Evolutionary conservation across 257 asterid species (phyloP).

Genomic region (Scutellaria baicalensis): DNA sequence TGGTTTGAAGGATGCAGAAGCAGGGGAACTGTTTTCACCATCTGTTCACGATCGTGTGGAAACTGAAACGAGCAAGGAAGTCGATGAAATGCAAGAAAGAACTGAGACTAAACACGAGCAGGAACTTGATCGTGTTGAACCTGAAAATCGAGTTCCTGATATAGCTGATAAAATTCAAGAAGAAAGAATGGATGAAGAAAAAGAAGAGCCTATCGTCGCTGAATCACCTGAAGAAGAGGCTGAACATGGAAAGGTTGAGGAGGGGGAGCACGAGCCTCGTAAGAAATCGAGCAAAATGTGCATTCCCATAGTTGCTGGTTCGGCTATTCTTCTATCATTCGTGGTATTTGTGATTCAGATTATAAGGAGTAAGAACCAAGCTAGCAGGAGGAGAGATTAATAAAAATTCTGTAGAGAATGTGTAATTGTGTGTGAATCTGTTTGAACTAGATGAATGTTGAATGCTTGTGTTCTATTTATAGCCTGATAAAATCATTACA

Average conservation of each 20-base stretch:
- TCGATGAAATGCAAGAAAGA: neutral
- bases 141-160: neutral
- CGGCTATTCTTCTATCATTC: constrained; percentile 62
- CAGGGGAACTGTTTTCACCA: neutral
- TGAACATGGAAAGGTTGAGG: constrained; percentile 1
- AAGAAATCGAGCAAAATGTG: constrained; percentile 35
- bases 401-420: neutral
- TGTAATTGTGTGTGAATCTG: neutral
- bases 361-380: constrained; percentile 39
- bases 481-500: too few relatives aligned
- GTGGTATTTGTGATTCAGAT: constrained; percentile 60
- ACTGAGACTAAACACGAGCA: neutral
- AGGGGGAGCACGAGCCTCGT: neutral
- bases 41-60: neutral
- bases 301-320: constrained; percentile 68
- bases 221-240: constrained; percentile 16
- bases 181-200: constrained; percentile 6
- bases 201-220: neutral
- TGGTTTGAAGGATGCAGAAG: neutral
- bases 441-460: constrained; percentile 15
- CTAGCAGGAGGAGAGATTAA: constrained; percentile 36
- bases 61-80: neutral
- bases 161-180: constrained; percentile 6
- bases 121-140: neutral
- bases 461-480: neutral